Evolutionary conservation across 768 basidiomycete genomes (phyloP), one percentile per base, ranked within the genome.

Genomic region (Phlegmacium glaucopus): DNA sequence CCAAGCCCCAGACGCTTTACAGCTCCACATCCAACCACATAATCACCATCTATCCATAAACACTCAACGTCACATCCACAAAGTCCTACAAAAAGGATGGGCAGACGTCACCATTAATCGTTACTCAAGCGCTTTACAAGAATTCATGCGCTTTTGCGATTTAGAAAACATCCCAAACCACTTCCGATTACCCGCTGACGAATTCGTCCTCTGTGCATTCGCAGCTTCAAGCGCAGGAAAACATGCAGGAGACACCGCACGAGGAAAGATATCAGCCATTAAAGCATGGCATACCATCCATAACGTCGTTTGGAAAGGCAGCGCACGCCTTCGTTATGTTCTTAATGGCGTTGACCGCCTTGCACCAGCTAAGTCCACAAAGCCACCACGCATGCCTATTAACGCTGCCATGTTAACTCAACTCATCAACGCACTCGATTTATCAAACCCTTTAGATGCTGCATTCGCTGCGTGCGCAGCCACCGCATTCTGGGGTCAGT

Each of bases 221-320:
- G 59, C 61, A 1, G 56, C 65, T n/a, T n/a, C n/a, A n/a, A n/a
- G n/a, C n/a, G n/a, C n/a, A n/a, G n/a, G n/a, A n/a, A n/a, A n/a
- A n/a, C 30, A 49, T 15, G 54, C 64, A 0, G 55, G 54, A 1
- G 44, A 42, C 0, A 54, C 66, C 0, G 45, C 63, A 11, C 36
- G 47, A 2, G 57, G 57, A 15, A 51, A 64, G n/a, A 36, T 68
- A 2, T 41, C 51, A 8, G 69, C 49, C 0, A n/a, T 71, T 3
- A 61, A 57, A 6, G 63, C 66, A 1, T 72, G 69, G 68, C 71
- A 73, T 38, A 49, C 59, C 17, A 25, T 56, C 10, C 62, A 71
- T 25, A 34, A 53, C 6, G 29, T 55, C 1, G 32, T 45, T 0
- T 72, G 62, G 62, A 29, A 50, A 0, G 61, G 59, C 0, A 44